Evolutionary conservation across 305 asterid species (phyloP), one percentile per base, ranked within the genome.

Genomic region (Coffea humblotiana): DNA sequence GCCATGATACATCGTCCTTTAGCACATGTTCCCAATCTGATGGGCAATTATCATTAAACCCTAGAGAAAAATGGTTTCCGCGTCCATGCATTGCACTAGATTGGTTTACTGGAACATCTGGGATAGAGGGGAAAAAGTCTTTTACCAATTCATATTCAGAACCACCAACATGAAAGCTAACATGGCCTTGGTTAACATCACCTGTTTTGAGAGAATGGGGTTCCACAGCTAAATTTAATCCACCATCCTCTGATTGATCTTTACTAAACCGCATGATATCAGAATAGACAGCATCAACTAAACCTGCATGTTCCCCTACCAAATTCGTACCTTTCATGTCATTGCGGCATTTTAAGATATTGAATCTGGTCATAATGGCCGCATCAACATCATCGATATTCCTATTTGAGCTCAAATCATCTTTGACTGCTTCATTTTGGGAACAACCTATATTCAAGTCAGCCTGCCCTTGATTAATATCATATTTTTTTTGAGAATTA

Each of bases 1-100:
- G 89, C 94, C 92, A 91, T 16, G 90, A 80, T 63, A 84, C 78
- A 18, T 92, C 97, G 79, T 95, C 99, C 84, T 88, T 92, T 77
- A 82, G 72, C 0, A 95, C 93, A 85, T 95, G 97, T 80, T 95
- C 99, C 99, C 99, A 95, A 64, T 95, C 99, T 2, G 97, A 93
- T 25, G 97, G 86, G 76, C 89, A 84, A 72, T 89, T 85, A 67
- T 84, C 94, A 73, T 51, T 88, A 83, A 86, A 87, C 64, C 89
- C 90, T 2, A 84, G 27, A 58, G 81, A 85, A 77, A 51, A 61
- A 16, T 74, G 88, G 81, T 77, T 77, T 65, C 72, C 78, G 79
- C 45, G 81, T 85, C 77, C 81, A 79, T 72, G 74, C 60, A 72
- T 79, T 74, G 80, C 74, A 45, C 78, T 65, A 6, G 90, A 69